Conservation (phyloP, 2,329 filamentous ascomycete species). For the Ophiostoma himal-ulmi region DNA sequence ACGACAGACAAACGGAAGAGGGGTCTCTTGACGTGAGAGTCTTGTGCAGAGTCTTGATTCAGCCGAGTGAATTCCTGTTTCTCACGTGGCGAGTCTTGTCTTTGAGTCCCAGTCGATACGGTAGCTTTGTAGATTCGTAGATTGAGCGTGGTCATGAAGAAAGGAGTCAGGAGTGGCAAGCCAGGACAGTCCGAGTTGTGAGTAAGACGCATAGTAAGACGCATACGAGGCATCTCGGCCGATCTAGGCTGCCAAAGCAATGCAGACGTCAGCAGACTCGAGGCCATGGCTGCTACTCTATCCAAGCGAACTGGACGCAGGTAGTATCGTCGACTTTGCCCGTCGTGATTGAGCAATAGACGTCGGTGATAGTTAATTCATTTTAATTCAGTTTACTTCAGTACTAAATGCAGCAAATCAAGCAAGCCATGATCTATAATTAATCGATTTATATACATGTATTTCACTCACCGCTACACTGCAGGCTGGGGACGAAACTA, state of each 20-base stretch:
- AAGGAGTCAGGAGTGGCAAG: background rate
- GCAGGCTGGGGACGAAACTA: background rate
- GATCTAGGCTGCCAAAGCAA: no score
- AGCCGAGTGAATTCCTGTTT: background rate
- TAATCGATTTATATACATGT: background rate
- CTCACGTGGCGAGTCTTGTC: background rate
- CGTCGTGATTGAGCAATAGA: background rate
- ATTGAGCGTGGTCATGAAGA: background rate
- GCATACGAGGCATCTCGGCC: background rate
- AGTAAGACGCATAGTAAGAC: background rate
- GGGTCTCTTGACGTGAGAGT: background rate
- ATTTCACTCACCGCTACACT: conserved; percentile 14
- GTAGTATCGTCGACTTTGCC: background rate
- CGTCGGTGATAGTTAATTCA: background rate
- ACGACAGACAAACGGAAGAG: background rate
- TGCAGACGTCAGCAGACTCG: background rate
- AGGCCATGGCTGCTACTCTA: no score
- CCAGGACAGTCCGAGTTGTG: background rate
- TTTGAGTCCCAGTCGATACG: no score
- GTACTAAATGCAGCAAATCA: background rate
- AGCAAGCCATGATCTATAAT: background rate
- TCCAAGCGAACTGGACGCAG: background rate
- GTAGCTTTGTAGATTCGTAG: background rate
- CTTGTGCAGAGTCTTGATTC: background rate
- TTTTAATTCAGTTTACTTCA: background rate